Percentiles rank a stretch among this genome's conserved stretches.
Conservation (phyloP, 306 rosid genomes). For the Pyrus pyrifolia region DNA sequence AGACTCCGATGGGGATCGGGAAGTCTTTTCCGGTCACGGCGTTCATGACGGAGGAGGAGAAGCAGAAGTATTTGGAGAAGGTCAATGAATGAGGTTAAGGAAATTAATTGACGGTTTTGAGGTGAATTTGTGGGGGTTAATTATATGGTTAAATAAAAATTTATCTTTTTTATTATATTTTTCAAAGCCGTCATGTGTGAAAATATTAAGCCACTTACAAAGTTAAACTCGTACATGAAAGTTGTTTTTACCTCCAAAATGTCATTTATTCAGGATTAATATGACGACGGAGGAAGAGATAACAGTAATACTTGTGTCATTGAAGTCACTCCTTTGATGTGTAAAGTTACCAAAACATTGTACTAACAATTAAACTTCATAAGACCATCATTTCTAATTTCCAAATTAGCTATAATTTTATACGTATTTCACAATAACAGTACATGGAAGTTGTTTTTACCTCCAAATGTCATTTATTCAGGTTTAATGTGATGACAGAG, state of each 20-base stretch:
- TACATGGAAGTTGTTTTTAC: too few species aligned
- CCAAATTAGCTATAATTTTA: neutral
- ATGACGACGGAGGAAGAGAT: neutral
- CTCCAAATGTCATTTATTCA: too few species aligned
- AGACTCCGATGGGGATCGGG: constrained; percentile 69
- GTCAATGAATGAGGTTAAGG: neutral
- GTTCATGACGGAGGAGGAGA: constrained; percentile 57
- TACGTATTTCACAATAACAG: too few species aligned
- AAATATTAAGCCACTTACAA: neutral
- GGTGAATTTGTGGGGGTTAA: neutral
- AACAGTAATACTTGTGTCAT: neutral
- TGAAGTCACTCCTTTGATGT: too few species aligned
- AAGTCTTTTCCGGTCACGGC: constrained; percentile 55
- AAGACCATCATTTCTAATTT: neutral
- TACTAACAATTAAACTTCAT: neutral
- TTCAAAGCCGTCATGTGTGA: neutral
- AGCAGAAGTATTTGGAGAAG: constrained; percentile 33
- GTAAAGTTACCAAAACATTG: neutral
- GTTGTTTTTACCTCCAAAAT: too few species aligned
- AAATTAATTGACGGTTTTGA: neutral
- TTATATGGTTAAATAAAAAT: neutral
- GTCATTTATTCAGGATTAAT: neutral
- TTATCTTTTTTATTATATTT: neutral
- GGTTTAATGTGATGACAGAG: neutral
- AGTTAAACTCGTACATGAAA: too few species aligned